Evolutionary conservation across 1,284 basidiomycete species (phyloP).

Genomic region (Abortiporus biennis): DNA sequence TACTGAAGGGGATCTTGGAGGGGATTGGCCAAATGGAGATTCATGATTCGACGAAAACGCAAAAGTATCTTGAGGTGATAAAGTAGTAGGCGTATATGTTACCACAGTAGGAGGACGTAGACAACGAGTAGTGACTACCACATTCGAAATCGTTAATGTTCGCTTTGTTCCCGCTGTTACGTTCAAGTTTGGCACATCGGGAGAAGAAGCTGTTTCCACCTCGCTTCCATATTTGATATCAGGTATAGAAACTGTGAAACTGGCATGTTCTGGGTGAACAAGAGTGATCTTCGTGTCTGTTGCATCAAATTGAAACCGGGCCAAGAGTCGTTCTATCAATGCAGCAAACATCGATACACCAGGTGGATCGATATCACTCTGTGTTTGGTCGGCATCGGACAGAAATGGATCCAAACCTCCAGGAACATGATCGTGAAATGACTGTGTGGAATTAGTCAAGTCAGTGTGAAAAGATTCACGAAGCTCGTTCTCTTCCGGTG

Average conservation of each 20-base stretch:
- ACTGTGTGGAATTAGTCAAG: constrained; percentile 20
- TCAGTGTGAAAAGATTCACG: constrained; percentile 60
- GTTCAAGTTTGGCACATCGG: constrained; percentile 1
- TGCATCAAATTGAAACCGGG: constrained; percentile 77
- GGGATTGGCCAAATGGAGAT: neutral
- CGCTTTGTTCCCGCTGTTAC: constrained; percentile 31
- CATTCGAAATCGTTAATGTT: constrained; percentile 43
- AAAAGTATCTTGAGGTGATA: neutral
- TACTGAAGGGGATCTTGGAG: constrained; percentile 14
- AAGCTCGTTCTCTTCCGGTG: constrained; percentile 67
- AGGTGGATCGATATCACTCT: constrained; percentile 50
- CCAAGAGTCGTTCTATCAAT: constrained; percentile 78
- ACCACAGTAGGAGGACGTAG: constrained; percentile 26
- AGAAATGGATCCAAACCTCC: constrained; percentile 62
- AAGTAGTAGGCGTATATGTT: constrained; percentile 1
- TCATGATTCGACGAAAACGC: neutral
- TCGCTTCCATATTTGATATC: constrained; percentile 55
- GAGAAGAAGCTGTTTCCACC: constrained; percentile 9
- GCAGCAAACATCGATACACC: constrained; percentile 82
- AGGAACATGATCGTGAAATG: constrained; percentile 42
- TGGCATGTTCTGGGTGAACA: constrained; percentile 54
- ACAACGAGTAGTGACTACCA: constrained; percentile 39
- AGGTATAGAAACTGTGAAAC: constrained; percentile 52
- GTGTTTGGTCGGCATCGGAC: constrained; percentile 29
- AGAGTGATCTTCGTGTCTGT: constrained; percentile 62